Conservation (phyloP, 805 yeast species). For the Kazachstania viticola region DNA sequence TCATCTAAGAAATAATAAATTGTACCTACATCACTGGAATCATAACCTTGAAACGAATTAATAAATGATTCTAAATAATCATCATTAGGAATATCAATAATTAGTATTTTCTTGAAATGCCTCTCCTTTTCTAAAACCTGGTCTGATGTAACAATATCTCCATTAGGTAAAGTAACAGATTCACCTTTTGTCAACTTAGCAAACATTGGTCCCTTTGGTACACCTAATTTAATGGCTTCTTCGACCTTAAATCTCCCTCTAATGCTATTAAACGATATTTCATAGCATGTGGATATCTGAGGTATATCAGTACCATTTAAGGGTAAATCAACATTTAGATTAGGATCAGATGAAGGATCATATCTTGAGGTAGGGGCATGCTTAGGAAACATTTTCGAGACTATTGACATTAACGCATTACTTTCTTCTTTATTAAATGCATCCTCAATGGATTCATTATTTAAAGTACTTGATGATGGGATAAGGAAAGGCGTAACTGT, state of each 20-base stretch:
- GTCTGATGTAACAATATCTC: conserved; percentile 47
- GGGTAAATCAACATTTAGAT: conserved; percentile 30
- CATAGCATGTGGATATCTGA: conserved; percentile 44
- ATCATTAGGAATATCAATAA: conserved; percentile 61
- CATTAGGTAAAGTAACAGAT: conserved; percentile 45
- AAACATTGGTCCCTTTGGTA: conserved; percentile 52
- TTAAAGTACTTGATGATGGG: background rate
- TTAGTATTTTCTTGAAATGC: conserved; percentile 44
- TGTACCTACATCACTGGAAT: conserved; percentile 28
- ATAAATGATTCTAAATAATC: conserved; percentile 32
- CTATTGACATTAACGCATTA: conserved; percentile 21
- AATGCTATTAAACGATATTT: conserved; percentile 52
- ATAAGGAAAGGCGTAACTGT: conserved; percentile 29
- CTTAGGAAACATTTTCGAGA: conserved; percentile 46
- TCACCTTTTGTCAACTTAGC: conserved; percentile 50
- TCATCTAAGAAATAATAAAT: conserved; percentile 75
- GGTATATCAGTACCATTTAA: conserved; percentile 21
- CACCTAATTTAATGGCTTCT: conserved; percentile 57
- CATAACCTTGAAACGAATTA: conserved; percentile 18
- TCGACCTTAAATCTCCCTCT: conserved; percentile 67
- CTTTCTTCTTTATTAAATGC: conserved; percentile 4
- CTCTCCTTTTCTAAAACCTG: conserved; percentile 63
- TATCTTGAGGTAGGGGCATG: conserved; percentile 29
- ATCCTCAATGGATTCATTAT: background rate
- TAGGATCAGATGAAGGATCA: conserved; percentile 29